These are phyloP conservation scores for Mucuna pruriens DNA, from an alignment of 306 rosid genomes.

Conservation along the genomic window DNA sequence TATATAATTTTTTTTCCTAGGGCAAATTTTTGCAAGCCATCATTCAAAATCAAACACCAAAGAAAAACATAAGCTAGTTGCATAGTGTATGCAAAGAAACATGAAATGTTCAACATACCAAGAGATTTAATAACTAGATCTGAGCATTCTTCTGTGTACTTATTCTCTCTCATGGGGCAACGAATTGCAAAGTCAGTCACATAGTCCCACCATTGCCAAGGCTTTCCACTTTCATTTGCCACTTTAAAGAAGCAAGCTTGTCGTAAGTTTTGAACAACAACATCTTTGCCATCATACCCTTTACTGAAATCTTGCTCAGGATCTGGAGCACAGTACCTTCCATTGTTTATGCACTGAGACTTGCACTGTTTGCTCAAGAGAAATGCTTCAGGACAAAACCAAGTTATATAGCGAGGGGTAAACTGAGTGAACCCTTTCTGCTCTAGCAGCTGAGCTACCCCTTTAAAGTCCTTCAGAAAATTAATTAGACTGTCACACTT, in stretches of 20 bases:
- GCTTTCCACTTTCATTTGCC: conserved; percentile 90
- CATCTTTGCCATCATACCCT: conserved; percentile 97
- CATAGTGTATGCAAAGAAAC: conserved; percentile 28
- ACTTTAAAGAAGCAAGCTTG: conserved; percentile 93
- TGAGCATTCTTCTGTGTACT: conserved; percentile 77
- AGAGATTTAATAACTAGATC: conserved; percentile 82
- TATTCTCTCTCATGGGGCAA: conserved; percentile 86
- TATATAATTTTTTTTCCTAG: neutral
- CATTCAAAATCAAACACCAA: conserved; percentile 26
- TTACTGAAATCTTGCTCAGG: conserved; percentile 90
- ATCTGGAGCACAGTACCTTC: conserved; percentile 97
- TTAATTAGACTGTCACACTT: conserved; percentile 87
- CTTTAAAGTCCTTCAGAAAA: conserved; percentile 78
- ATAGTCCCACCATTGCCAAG: conserved; percentile 99
- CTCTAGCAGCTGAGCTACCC: conserved; percentile 93
- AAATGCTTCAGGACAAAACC: conserved; percentile 94
- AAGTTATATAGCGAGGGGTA: conserved; percentile 90
- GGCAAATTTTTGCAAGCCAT: conserved; percentile 1
- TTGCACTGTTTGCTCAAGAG: conserved; percentile 78
- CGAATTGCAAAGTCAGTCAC: conserved; percentile 93
- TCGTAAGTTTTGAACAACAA: conserved; percentile 87
- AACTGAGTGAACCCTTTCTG: conserved; percentile 82
- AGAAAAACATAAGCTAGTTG: neutral
- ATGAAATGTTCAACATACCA: conserved; percentile 61
- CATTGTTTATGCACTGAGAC: conserved; percentile 90